Base-by-base conservation (phyloP, 176 grass and related monocot genomes). In the Avena atlantica region DNA sequence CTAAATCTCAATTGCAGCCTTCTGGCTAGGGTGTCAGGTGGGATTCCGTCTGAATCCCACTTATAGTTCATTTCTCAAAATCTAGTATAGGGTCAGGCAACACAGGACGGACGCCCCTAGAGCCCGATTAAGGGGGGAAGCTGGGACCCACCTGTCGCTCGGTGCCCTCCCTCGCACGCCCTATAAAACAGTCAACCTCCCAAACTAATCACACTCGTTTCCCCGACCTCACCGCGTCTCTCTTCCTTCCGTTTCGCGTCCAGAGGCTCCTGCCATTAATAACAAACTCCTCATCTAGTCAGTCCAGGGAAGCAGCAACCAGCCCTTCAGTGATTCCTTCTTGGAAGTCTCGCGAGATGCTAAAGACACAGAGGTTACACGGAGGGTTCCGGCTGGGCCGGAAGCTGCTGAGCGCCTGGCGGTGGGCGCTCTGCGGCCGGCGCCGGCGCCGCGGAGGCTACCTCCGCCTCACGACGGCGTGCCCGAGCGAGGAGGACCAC, bases 341-440 rank as follows among this genome's bases (percentile, higher is more conserved):
- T 45, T 17, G 15, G 14, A 55, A 16, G 25, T 21, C 29, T 12
- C 20, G 59, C 64, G 25, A 25, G 2, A 68, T 86, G 60, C 31
- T 62, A 15, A 94, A 82, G 91, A 84, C 61, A 3, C 94, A 84
- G 94, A 91, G 74, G 89, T 80, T 87, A 6, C 80, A 83, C 6
- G 82, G 92, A 63, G 97, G 97, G 13, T 89, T 94, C 94, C 91
- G 87, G 36, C 78, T 99, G 0, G 97, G 97, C 16, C 94, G 97
- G 70, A 96, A 83, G 77, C 82, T 99, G 63, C 85, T 89, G 2
- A 87, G 78, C 1, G 27, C 87, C 8, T 94, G 91, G 89, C 50
- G 83, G 78, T 52, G 91, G 86, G 64, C 81, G 53, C 82, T 90
- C 62, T 80, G 87, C 60, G 13, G 67, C 63, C 74, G 88, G 12